Evolutionary conservation across 139 green algal genomes (phyloP).

Genomic region (Tetradesmus lagerheimii): DNA sequence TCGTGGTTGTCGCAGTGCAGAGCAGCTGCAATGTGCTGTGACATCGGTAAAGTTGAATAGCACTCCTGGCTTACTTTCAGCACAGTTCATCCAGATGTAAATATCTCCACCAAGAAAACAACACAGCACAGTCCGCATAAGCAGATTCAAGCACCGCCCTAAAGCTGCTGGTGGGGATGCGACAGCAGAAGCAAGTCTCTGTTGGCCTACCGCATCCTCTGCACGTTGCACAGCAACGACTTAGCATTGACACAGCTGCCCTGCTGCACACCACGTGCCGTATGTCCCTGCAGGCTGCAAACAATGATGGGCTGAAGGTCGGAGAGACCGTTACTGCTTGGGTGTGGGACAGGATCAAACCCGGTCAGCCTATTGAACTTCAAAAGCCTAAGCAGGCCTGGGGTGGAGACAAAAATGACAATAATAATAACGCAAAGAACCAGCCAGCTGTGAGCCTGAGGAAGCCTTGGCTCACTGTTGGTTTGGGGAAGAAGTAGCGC

Average conservation of each 20-base stretch:
- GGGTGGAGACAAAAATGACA: background rate
- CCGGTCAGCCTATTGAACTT: background rate
- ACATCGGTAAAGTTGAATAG: too few species aligned
- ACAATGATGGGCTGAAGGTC: background rate
- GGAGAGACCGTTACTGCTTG: background rate
- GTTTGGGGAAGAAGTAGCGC: background rate
- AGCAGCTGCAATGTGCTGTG: too few species aligned
- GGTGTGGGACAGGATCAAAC: background rate
- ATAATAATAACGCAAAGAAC: background rate
- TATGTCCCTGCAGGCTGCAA: background rate
- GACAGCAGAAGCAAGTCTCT: too few species aligned
- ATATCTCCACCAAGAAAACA: too few species aligned
- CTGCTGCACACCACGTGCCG: too few species aligned
- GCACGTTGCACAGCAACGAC: background rate
- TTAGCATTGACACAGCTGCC: background rate
- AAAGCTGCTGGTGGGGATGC: too few species aligned
- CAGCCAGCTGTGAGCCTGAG: background rate
- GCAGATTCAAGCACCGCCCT: too few species aligned
- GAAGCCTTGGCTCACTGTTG: background rate
- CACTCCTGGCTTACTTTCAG: too few species aligned
- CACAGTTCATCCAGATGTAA: too few species aligned
- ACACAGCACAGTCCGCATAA: too few species aligned
- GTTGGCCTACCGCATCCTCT: too few species aligned
- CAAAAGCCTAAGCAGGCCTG: background rate
- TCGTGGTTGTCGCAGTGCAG: too few species aligned